Evolutionary conservation across 176 grass and related monocot species (phyloP), one percentile per base, ranked within the genome.

Genomic region (Aegilops umbellulata): DNA sequence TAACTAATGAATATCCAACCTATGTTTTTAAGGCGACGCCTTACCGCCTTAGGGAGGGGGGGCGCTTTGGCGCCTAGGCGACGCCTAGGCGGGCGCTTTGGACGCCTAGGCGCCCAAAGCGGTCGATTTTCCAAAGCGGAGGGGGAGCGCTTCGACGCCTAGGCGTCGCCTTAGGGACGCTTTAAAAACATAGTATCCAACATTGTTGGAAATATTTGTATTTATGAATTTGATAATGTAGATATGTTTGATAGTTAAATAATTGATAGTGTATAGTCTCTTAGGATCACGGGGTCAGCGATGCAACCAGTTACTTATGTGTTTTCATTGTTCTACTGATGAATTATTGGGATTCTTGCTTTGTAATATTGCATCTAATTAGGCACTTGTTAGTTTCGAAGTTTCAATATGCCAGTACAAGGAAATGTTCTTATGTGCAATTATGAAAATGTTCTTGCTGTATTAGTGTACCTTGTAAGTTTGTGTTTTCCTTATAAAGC

Each of bases 241-340:
- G 16, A 26, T 29, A 30, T 89, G 35, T 60, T 61, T 60, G 80
- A 32, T 83, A 44, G 24, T 15, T 62, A 36, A 70, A 62, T 83
- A 30, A 29, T 20, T 36, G 3, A 12, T 80, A 24, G 41, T 84
- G 39, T 47, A 34, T 9, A 49, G 14, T 44, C 22, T 63, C 42
- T 82, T 41, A 4, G 12, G 15, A 35, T 30, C 24, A 17, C 9
- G 66, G 23, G 64, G 27, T 38, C 41, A 15, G 32, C 26, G 31
- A 82, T 82, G 0, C 7, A 67, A 44, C 27, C 13, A 76, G 27
- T 60, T 44, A 34, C 23, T 67, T 53, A 70, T 70, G 62, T 15
- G 49, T 36, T 58, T 60, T 25, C 3, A 27, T 55, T 26, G 70
- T 38, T 87, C 26, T 15, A 26, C 47, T 51, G 19, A 20, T 51